Base-by-base conservation (phyloP, 805 yeast species). In the Blastobotrys muscicola region DNA sequence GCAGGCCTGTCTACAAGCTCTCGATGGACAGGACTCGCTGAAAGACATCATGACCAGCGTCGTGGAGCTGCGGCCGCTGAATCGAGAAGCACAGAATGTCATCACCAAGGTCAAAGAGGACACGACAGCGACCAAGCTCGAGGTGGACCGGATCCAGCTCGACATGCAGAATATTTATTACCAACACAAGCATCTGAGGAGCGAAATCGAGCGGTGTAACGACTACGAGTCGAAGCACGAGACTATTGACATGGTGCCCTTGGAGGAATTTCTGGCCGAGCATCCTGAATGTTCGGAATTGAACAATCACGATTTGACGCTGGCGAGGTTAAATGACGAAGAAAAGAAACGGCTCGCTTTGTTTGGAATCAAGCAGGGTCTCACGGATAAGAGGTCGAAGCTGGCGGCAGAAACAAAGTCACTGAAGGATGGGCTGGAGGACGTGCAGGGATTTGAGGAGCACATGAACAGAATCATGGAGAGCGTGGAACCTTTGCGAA, bases 311-410 rank as follows among this genome's bases (percentile, higher is more conserved):
- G 44, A 47, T 32, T 29, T 54, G 20, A 46, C 45, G 44, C 31
- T 54, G 14, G 60, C 45, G 23, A 44, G 60, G 29, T 42, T 57
- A 11, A 42, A 44, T 36, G 55, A 54, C 43, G 60, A 57, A 43
- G 55, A 53, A 43, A 39, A 40, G 8, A 40, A 48, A 26, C 44
- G 60, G 8, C 35, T 48, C 33, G 50, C 47, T 16, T 43, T 53
- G 23, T 55, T 50, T 37, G 49, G 47, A n/a, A 33, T 23, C n/a
- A 50, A 47, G 45, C 43, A 50, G 29, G 39, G 42, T 33, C 42
- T 50, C 1, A 49, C 51, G 23, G 50, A 47, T 4, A 38, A 41
- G 29, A 45, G 49, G 32, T 47, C 35, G 10, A 29, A 40, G 26
- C 45, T 52, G 14, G 29, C 39, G 20, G 35, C 20, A 5, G 44